These are phyloP conservation scores for Tieghemostelium lacteum DNA, from an alignment of 78 protist genomes.

Conservation along the genomic window DNA sequence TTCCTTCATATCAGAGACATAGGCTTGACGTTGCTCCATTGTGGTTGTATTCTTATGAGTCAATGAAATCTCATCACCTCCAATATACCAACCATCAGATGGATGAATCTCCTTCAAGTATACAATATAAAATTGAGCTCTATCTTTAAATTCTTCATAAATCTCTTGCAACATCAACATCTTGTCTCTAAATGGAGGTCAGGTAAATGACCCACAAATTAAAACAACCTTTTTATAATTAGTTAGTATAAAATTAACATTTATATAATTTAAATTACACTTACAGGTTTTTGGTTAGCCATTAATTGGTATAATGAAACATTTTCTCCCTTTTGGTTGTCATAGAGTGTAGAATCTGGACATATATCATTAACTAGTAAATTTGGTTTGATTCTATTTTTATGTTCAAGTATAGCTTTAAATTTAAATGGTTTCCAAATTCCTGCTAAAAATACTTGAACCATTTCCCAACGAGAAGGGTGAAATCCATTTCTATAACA, in stretches of 20 bases:
- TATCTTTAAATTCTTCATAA: neutral
- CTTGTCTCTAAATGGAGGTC: constrained; percentile 73
- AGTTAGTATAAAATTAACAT: no score
- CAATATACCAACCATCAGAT: constrained; percentile 60
- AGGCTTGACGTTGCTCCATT: constrained; percentile 28
- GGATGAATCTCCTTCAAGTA: constrained; percentile 71
- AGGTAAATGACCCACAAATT: constrained; percentile 53
- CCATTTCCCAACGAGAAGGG: constrained; percentile 33
- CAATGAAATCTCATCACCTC: constrained; percentile 38
- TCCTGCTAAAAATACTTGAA: constrained; percentile 34
- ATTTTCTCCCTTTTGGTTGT: neutral
- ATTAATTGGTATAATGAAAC: constrained; percentile 9
- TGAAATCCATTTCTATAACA: constrained; percentile 47
- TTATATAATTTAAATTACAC: no score
- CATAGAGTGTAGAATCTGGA: constrained; percentile 26
- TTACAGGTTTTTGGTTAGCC: neutral
- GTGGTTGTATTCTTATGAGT: constrained; percentile 44
- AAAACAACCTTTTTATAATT: constrained; percentile 29
- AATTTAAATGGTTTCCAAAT: constrained; percentile 53
- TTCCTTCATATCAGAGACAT: constrained; percentile 26
- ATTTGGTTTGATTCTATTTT: neutral
- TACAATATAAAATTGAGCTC: constrained; percentile 21
- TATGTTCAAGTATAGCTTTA: neutral
- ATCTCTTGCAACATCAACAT: constrained; percentile 51
- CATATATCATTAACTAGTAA: neutral